A percentile compares a stretch with the other conserved stretches of the same genome.
phyloP scores from a whole-genome alignment of 1,139 yeast genomes.

The Suhomyces ambrosiae region DNA sequence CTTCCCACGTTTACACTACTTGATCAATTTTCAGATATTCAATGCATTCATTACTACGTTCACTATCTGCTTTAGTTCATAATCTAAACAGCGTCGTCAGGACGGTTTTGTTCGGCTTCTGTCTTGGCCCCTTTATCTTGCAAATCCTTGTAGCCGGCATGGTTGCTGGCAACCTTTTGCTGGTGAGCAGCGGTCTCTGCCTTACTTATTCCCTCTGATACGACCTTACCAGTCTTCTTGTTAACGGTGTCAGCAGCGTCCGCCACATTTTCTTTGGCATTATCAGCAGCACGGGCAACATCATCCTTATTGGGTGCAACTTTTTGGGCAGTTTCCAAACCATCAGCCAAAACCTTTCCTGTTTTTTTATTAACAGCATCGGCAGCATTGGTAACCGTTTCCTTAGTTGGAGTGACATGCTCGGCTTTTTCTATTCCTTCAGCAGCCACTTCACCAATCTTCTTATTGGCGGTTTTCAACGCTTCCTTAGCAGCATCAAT shows the following conservation, averaged over 20 bases:
- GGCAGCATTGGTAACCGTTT: slow-evolving; percentile 15
- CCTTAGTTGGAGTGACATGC: slow-evolving; percentile 20
- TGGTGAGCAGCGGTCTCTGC: slow-evolving; percentile 16
- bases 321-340: slow-evolving; percentile 24
- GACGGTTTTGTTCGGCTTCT: slow-evolving; percentile 49
- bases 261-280: slow-evolving; percentile 10
- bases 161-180: slow-evolving; percentile 27
- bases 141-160: slow-evolving; percentile 39
- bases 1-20: no score
- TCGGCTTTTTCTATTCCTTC: slow-evolving; percentile 28
- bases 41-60: slow-evolving; percentile 4
- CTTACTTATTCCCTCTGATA: slow-evolving; percentile 31
- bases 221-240: slow-evolving; percentile 32
- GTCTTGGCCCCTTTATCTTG: slow-evolving; percentile 48
- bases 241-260: slow-evolving; percentile 15
- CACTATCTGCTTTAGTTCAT: no score
- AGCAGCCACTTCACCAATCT: slow-evolving; percentile 32
- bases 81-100: slow-evolving; percentile 42
- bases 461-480: slow-evolving; percentile 36
- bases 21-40: no score
- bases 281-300: slow-evolving; percentile 6
- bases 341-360: slow-evolving; percentile 38
- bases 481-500: slow-evolving; percentile 40
- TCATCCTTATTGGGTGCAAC: slow-evolving; percentile 18
- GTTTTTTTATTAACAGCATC: slow-evolving; percentile 21